Evolutionary conservation across 2,329 filamentous ascomycete genomes (phyloP).

Genomic region (Pestalotiopsis sp.): DNA sequence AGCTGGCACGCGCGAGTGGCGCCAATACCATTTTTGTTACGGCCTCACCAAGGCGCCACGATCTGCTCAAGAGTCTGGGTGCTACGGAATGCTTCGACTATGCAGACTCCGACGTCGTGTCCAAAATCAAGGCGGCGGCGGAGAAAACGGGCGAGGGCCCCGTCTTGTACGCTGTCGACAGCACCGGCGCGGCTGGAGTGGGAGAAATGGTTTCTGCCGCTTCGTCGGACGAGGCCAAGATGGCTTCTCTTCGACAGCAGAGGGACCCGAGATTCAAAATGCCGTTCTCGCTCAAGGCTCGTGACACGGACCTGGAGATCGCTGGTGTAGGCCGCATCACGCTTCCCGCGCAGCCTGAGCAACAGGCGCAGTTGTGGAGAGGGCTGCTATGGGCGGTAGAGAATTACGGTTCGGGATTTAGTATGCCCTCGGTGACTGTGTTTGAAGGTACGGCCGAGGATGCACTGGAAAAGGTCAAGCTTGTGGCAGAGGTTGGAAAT

Average conservation of each 20-base stretch:
- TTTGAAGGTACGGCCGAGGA: slow-evolving; percentile 8
- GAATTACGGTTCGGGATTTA: not conserved
- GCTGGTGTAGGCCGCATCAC: not conserved
- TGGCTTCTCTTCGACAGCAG: not conserved
- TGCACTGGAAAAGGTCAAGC: not conserved
- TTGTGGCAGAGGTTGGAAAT: not conserved
- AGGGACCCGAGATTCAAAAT: not conserved
- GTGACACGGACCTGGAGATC: not conserved
- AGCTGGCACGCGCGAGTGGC: slow-evolving; percentile 35
- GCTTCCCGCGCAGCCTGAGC: not conserved
- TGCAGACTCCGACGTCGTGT: slow-evolving; percentile 19
- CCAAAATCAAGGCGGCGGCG: slow-evolving; percentile 9
- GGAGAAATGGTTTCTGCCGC: not conserved
- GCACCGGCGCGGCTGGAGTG: not conserved
- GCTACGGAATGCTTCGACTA: slow-evolving; percentile 40
- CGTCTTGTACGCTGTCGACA: not conserved
- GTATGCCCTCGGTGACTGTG: not conserved
- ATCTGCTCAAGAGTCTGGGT: slow-evolving; percentile 31
- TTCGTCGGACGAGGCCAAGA: not conserved
- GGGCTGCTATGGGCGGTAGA: not conserved
- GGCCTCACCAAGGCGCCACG: slow-evolving; percentile 32
- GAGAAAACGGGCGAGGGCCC: not conserved
- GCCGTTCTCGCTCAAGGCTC: not conserved
- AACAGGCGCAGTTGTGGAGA: not conserved
- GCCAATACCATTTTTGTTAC: slow-evolving; percentile 34